A percentile compares a stretch with the other conserved stretches of the same genome.
These are phyloP conservation scores for Pyricularia pennisetigena DNA, from an alignment of 2,329 filamentous ascomycete genomes.

Conservation along the genomic window DNA sequence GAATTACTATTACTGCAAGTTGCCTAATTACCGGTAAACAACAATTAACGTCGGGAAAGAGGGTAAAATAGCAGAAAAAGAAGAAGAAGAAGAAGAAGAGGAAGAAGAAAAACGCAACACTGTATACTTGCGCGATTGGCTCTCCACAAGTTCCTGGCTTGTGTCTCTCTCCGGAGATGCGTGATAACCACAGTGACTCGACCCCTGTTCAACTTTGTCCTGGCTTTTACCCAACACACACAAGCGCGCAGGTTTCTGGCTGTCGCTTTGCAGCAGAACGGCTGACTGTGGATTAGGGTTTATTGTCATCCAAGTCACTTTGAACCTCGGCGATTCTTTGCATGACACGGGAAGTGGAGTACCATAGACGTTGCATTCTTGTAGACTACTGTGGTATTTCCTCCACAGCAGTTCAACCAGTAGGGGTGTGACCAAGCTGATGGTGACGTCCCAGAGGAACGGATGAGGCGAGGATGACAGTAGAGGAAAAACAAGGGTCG, in stretches of 20 bases:
- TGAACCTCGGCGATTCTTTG: background rate
- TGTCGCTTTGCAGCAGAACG: background rate
- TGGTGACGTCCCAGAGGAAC: background rate
- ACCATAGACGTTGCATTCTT: too few relatives aligned
- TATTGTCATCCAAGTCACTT: background rate
- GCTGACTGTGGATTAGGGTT: background rate
- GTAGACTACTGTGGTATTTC: background rate
- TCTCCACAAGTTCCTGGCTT: background rate
- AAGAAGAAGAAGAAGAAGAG: background rate
- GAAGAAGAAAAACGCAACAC: background rate
- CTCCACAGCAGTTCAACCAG: background rate
- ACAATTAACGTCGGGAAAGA: too few relatives aligned
- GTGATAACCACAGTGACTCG: background rate
- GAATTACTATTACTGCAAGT: background rate
- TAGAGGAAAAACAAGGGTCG: background rate
- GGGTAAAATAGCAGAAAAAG: background rate
- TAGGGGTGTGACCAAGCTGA: background rate
- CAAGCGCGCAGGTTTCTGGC: too few relatives aligned
- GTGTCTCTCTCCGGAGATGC: too few relatives aligned
- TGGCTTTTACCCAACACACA: background rate
- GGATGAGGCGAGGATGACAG: background rate
- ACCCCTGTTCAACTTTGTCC: background rate
- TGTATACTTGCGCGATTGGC: background rate
- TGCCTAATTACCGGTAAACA: background rate
- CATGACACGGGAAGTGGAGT: background rate